Percentiles rank a stretch among this genome's conserved stretches.
phyloP scores from a whole-genome alignment of 176 grass and related monocot genomes.

The Metroxylon sagu region DNA sequence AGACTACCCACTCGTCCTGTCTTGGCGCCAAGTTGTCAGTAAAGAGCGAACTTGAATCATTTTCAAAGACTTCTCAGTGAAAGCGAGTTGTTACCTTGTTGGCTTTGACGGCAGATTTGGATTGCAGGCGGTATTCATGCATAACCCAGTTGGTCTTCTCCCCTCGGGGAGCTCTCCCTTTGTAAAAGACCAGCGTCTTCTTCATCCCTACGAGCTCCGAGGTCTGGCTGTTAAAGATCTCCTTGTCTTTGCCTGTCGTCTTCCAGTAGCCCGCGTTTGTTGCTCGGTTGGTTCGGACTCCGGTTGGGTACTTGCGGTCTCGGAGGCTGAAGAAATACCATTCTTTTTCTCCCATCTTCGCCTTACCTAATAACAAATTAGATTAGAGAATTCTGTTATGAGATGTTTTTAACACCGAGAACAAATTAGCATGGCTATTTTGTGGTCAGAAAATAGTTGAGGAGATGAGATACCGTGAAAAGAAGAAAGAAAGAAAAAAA shows the following conservation, averaged over 20 bases:
- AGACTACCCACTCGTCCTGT: conserved; percentile 82
- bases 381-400: no score
- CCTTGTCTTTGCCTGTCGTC: conserved; percentile 74
- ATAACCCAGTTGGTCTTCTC: conserved; percentile 93
- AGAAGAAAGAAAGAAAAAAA: no score
- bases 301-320: conserved; percentile 72
- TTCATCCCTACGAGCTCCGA: conserved; percentile 67
- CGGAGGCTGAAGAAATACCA: conserved; percentile 89
- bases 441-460: no score
- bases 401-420: no score
- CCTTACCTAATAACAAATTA: conserved; percentile 36
- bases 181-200: conserved; percentile 93
- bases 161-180: conserved; percentile 73
- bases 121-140: conserved; percentile 65
- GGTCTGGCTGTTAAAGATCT: conserved; percentile 44
- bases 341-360: conserved; percentile 85
- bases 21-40: no score
- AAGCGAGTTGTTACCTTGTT: conserved; percentile 49
- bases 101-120: conserved; percentile 42
- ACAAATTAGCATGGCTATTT: no score
- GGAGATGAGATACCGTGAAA: no score
- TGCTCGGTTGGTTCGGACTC: conserved; percentile 71
- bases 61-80: no score
- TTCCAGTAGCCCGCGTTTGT: conserved; percentile 84
- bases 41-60: no score